Evolutionary conservation across 805 yeast genomes (phyloP).

Genomic region (fission yeast (Schizosaccharomyces pombe)): ASM294v3 CU329670.1:3453501-3454000

Average conservation of each 20-base stretch:
- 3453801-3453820: not conserved
- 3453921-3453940: not conserved
- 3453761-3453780: not conserved
- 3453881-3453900: not conserved
- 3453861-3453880: not conserved
- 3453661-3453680: not conserved
- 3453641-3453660: not conserved
- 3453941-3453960: not conserved
- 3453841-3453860: not conserved
- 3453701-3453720: not conserved
- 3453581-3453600: not conserved
- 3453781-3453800: not conserved
- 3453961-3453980: not conserved
- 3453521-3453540: not conserved
- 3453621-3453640: not conserved
- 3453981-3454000: not conserved
- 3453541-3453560: not conserved
- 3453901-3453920: not conserved
- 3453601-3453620: not conserved
- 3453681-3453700: not conserved
- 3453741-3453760: not conserved
- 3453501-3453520: not conserved
- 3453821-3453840: not conserved
- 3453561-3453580: not conserved
- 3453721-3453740: not conserved